These are phyloP conservation scores for Parietaria judaica DNA, from an alignment of 306 rosid species.

Conservation along the genomic window DNA sequence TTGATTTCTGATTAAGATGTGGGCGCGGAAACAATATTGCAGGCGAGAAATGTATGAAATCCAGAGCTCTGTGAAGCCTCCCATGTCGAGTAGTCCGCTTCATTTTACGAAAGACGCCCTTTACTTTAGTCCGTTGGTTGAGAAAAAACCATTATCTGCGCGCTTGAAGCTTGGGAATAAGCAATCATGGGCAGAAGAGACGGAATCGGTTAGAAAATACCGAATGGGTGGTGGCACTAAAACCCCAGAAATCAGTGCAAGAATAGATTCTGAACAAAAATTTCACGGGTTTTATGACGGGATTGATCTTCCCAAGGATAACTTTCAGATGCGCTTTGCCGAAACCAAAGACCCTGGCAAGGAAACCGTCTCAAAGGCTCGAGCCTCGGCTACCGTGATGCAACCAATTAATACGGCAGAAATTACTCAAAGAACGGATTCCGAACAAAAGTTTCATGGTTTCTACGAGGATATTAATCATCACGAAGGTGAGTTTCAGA, in stretches of 20 bases:
- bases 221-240: slow-evolving; percentile 4
- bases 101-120: slow-evolving; percentile 30
- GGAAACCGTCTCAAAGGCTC: not conserved
- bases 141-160: slow-evolving; percentile 8
- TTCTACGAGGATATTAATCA: no score
- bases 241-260: not conserved
- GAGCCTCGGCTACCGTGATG: no score
- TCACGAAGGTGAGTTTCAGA: no score
- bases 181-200: slow-evolving; percentile 11
- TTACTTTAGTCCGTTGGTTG: slow-evolving; percentile 24
- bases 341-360: not conserved
- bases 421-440: no score
- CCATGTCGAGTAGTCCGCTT: slow-evolving; percentile 21
- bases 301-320: not conserved
- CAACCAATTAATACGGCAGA: no score
- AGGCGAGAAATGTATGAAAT: slow-evolving; percentile 35
- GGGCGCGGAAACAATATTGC: slow-evolving; percentile 26
- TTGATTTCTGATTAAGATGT: slow-evolving; percentile 8
- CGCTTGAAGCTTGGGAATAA: not conserved
- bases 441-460: no score
- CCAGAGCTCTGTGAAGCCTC: slow-evolving; percentile 20
- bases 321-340: not conserved
- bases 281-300: not conserved
- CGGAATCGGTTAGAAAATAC: not conserved
- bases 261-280: not conserved